Evolutionary conservation across 2,329 filamentous ascomycete genomes (phyloP).

Genomic region (Diplodia intermedia): DNA sequence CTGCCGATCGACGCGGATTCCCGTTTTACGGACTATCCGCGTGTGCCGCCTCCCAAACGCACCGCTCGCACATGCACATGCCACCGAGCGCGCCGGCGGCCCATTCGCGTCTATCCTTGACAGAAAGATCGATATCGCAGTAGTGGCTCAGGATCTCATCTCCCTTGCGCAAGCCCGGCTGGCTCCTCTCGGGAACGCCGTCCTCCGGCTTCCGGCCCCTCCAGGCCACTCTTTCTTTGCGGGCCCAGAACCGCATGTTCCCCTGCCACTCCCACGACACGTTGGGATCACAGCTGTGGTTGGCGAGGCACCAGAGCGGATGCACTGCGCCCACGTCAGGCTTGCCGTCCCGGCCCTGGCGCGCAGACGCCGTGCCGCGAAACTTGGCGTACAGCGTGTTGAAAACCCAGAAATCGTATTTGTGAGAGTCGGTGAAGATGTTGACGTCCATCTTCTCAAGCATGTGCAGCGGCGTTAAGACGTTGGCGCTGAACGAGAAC

Average conservation of each 20-base stretch:
- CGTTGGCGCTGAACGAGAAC: conserved; percentile 78
- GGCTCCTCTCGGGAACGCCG: conserved; percentile 20
- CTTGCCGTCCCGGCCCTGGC: conserved; percentile 72
- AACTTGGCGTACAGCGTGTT: conserved; percentile 95
- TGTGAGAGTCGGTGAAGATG: conserved; percentile 59
- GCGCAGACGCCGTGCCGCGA: conserved; percentile 87
- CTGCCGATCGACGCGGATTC: not conserved
- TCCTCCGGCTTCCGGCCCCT: conserved; percentile 33
- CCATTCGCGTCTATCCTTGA: conserved; percentile 86
- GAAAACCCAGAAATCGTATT: conserved; percentile 80
- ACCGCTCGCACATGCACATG: conserved; percentile 84
- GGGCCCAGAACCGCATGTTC: conserved; percentile 72
- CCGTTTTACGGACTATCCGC: not conserved
- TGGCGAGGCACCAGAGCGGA: conserved; percentile 94
- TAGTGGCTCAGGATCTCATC: conserved; percentile 95
- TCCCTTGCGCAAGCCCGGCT: conserved; percentile 73
- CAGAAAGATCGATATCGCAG: conserved; percentile 80
- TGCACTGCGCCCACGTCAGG: conserved; percentile 94
- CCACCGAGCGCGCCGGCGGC: conserved; percentile 86
- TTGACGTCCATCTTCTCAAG: conserved; percentile 86
- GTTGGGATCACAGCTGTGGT: conserved; percentile 95
- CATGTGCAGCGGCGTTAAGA: conserved; percentile 76
- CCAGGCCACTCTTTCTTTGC: conserved; percentile 64
- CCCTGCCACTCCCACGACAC: conserved; percentile 94
- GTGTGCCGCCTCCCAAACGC: conserved; percentile 66